phyloP scores from a whole-genome alignment of 2,329 filamentous ascomycete genomes.

The Fusarium paranaense region DNA sequence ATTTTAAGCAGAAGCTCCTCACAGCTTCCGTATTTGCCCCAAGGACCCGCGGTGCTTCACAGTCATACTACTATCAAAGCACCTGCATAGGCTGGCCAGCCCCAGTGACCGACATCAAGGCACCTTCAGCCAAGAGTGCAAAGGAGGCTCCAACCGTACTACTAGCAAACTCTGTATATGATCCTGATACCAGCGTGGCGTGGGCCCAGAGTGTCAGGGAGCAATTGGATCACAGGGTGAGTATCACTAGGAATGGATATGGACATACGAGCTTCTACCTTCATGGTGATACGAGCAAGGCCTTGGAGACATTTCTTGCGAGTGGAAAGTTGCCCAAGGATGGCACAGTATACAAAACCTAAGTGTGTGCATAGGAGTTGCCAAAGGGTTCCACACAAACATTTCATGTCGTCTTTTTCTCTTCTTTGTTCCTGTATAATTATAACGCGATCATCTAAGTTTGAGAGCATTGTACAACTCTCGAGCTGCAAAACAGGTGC shows the following conservation, averaged over 20 bases:
- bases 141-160: slow-evolving; percentile 30
- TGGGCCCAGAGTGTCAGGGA: slow-evolving; percentile 36
- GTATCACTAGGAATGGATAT: slow-evolving; percentile 38
- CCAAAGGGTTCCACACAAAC: neutral
- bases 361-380: neutral
- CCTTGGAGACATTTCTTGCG: slow-evolving; percentile 33
- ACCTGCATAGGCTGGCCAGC: slow-evolving; percentile 40
- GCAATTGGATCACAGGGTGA: slow-evolving; percentile 36
- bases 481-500: neutral
- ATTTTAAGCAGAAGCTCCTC: slow-evolving; percentile 26
- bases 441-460: neutral
- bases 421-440: neutral
- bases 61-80: slow-evolving; percentile 29
- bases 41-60: slow-evolving; percentile 26
- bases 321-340: slow-evolving; percentile 38
- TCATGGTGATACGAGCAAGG: slow-evolving; percentile 34
- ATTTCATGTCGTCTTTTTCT: too few species aligned
- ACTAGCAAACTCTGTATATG: slow-evolving; percentile 30
- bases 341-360: slow-evolving; percentile 35
- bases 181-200: slow-evolving; percentile 34
- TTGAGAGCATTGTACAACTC: neutral
- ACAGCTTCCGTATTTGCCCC: slow-evolving; percentile 25
- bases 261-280: slow-evolving; percentile 40
- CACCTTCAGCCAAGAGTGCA: neutral
- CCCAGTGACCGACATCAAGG: slow-evolving; percentile 26